Evolutionary conservation across 176 grass and related monocot species (phyloP).

Genomic region (Thalia dealbata): DNA sequence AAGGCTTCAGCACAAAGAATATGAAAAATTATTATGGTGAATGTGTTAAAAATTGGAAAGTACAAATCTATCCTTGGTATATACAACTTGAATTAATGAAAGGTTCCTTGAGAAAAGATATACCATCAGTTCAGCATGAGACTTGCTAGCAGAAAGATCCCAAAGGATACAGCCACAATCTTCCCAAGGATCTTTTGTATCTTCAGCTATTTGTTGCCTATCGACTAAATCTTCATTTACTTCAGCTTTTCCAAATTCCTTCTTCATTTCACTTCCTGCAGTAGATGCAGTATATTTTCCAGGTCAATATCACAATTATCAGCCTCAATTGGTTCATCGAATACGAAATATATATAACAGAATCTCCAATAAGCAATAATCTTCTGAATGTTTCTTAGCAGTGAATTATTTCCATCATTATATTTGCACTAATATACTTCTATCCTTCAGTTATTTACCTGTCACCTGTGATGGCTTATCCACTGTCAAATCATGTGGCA

Average conservation of each 20-base stretch:
- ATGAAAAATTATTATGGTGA: background rate
- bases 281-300: conserved; percentile 7
- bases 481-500: conserved; percentile 42
- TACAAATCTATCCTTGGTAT: background rate
- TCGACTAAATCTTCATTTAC: conserved; percentile 21
- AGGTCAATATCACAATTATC: background rate
- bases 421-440: background rate
- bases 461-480: conserved; percentile 37
- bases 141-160: conserved; percentile 66
- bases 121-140: conserved; percentile 94
- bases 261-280: conserved; percentile 20
- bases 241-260: conserved; percentile 28
- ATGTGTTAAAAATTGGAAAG: background rate
- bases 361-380: background rate
- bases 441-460: background rate
- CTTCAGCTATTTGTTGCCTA: conserved; percentile 5
- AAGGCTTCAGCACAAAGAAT: background rate
- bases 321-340: background rate
- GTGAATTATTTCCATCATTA: background rate
- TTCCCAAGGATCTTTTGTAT: conserved; percentile 68
- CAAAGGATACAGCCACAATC: conserved; percentile 72
- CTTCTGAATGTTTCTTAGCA: background rate
- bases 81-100: background rate
- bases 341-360: background rate
- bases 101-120: background rate